Percentiles rank a stretch among this genome's conserved stretches.
phyloP scores from a whole-genome alignment of 2,329 filamentous ascomycete species.

The Alternaria triticimaculans region DNA sequence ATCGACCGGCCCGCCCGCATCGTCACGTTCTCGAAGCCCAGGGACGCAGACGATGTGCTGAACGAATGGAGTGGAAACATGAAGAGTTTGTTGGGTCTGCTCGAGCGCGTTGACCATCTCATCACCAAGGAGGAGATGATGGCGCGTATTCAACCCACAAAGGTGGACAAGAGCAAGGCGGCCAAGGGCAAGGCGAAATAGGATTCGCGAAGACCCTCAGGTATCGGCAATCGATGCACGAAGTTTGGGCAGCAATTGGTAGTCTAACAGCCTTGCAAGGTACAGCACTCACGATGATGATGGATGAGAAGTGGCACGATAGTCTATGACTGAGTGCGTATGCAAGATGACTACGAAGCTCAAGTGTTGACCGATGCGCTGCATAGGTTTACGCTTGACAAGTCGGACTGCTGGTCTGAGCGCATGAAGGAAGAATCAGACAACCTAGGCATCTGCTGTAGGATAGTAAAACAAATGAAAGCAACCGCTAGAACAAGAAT shows the following conservation, averaged over 20 bases:
- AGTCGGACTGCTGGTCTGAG: not conserved
- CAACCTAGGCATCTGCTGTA: not conserved
- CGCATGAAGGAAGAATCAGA: not conserved
- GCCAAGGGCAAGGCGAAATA: constrained; percentile 46
- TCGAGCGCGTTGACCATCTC: constrained; percentile 94
- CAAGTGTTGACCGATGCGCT: not conserved
- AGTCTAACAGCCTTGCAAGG: not conserved
- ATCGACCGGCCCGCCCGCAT: constrained; percentile 93
- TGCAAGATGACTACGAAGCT: not conserved
- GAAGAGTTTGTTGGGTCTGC: constrained; percentile 84
- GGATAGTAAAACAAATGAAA: not conserved
- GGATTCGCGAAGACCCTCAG: not conserved
- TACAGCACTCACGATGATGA: constrained; percentile 7
- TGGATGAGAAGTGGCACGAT: not conserved
- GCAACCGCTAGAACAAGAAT: not conserved
- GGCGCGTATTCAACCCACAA: constrained; percentile 84
- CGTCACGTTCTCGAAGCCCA: constrained; percentile 92
- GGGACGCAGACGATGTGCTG: constrained; percentile 92
- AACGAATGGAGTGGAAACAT: constrained; percentile 99
- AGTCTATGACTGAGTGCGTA: not conserved
- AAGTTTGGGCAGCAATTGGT: not conserved
- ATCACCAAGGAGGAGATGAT: constrained; percentile 99
- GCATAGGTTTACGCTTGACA: not conserved
- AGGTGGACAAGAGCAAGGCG: constrained; percentile 51
- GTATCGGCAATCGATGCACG: constrained; percentile 23